Evolutionary conservation across 129 eudicot genomes (phyloP).

Genomic region (Helichrysum umbraculigerum): DNA sequence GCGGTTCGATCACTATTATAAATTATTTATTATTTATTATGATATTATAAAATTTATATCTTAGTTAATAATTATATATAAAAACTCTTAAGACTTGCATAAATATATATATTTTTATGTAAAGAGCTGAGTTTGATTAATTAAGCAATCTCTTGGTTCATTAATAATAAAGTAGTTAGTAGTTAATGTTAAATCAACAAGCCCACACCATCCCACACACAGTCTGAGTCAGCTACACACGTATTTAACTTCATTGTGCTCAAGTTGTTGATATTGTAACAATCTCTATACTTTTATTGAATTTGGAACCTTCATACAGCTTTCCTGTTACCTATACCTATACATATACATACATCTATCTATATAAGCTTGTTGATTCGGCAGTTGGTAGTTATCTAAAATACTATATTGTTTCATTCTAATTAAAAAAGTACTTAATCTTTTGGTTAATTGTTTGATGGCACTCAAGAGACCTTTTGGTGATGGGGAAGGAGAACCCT

Average conservation of each 20-base stretch:
- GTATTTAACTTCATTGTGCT: neutral
- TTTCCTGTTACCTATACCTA: slow-evolving; percentile 14
- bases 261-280: neutral
- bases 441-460: neutral
- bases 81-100: no score
- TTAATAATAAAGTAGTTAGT: neutral
- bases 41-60: no score
- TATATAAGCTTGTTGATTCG: slow-evolving; percentile 11
- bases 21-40: no score
- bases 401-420: neutral
- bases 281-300: neutral
- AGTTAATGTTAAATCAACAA: slow-evolving; percentile 5
- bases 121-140: no score
- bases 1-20: no score
- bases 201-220: slow-evolving; percentile 21
- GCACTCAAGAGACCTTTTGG: neutral
- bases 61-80: no score
- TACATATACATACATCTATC: no score
- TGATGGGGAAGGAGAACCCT: neutral
- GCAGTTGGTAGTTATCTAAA: slow-evolving; percentile 21
- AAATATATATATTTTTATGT: no score
- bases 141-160: no score
- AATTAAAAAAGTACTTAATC: neutral
- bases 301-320: slow-evolving; percentile 22
- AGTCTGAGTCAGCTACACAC: slow-evolving; percentile 19